A percentile compares a stretch with the other conserved stretches of the same genome.
phyloP scores from a whole-genome alignment of 2,329 filamentous ascomycete genomes.

The Drechslerella coelobrocha region DNA sequence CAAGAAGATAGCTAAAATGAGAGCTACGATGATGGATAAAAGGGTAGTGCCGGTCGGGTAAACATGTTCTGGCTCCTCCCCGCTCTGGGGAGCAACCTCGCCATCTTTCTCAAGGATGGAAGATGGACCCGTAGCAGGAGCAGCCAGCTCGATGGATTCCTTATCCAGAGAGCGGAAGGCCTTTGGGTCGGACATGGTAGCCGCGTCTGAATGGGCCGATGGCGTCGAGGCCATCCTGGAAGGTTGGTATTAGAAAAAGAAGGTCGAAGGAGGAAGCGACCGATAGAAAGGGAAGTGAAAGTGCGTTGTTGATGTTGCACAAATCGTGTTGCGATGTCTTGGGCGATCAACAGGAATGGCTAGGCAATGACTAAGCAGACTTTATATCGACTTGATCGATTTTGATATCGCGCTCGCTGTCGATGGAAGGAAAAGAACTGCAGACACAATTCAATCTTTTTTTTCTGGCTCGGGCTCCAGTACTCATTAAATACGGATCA shows the following conservation, averaged over 20 bases:
- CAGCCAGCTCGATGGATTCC: constrained; percentile 22
- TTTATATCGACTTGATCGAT: too few species aligned
- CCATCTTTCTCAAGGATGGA: constrained; percentile 12
- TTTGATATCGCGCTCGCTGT: too few species aligned
- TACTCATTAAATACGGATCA: too few species aligned
- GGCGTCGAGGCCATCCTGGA: constrained; percentile 31
- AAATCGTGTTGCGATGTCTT: not conserved
- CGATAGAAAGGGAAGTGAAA: too few species aligned
- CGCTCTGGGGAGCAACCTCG: constrained; percentile 4
- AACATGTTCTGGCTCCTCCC: constrained; percentile 22
- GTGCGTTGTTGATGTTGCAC: constrained; percentile 1
- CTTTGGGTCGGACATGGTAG: constrained; percentile 11
- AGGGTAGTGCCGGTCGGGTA: constrained; percentile 37
- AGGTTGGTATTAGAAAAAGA: not conserved
- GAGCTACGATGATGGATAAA: constrained; percentile 58
- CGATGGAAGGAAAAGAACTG: too few species aligned
- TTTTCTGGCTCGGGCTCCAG: too few species aligned
- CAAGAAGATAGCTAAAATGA: constrained; percentile 66
- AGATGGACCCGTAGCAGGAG: not conserved
- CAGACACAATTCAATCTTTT: too few species aligned
- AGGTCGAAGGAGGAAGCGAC: too few species aligned
- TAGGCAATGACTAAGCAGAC: too few species aligned
- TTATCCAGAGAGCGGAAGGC: not conserved
- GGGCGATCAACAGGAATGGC: not conserved
- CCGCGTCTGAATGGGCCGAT: constrained; percentile 27